phyloP scores from a whole-genome alignment of 108 stramenopile species.

The Bacterosira constricta region DNA sequence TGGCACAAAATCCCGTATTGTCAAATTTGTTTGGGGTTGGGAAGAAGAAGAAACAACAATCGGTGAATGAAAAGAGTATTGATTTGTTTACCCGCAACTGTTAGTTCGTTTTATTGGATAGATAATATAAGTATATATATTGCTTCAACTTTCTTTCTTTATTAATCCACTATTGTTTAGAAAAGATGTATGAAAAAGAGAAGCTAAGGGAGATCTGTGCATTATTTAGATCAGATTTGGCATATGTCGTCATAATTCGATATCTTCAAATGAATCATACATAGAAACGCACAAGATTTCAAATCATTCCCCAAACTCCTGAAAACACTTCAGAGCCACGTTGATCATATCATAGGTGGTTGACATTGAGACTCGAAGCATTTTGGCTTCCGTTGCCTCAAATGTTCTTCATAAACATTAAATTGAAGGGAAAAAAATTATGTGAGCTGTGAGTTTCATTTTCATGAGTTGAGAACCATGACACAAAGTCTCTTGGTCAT shows the following conservation, averaged over 20 bases:
- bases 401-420: conserved; percentile 44
- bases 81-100: conserved; percentile 48
- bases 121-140: no score
- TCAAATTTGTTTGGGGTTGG: conserved; percentile 52
- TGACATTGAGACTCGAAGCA: conserved; percentile 81
- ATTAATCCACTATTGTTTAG: no score
- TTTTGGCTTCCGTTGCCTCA: conserved; percentile 79
- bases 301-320: conserved; percentile 65
- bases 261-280: no score
- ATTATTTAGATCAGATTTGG: no score
- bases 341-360: conserved; percentile 83
- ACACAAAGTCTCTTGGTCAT: no score
- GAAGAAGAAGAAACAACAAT: background rate
- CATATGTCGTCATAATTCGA: no score
- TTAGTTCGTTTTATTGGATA: no score
- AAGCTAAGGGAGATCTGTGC: no score
- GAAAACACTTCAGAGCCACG: conserved; percentile 73
- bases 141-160: no score
- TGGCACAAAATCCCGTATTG: conserved; percentile 43
- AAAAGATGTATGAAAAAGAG: no score
- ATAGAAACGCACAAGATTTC: no score
- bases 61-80: conserved; percentile 55
- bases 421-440: background rate
- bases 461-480: no score
- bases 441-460: background rate